A percentile compares a stretch with the other conserved stretches of the same genome.
Evolutionary conservation across 352 stramenopile species (phyloP).

Genomic region (Pythium utonaiense): DNA sequence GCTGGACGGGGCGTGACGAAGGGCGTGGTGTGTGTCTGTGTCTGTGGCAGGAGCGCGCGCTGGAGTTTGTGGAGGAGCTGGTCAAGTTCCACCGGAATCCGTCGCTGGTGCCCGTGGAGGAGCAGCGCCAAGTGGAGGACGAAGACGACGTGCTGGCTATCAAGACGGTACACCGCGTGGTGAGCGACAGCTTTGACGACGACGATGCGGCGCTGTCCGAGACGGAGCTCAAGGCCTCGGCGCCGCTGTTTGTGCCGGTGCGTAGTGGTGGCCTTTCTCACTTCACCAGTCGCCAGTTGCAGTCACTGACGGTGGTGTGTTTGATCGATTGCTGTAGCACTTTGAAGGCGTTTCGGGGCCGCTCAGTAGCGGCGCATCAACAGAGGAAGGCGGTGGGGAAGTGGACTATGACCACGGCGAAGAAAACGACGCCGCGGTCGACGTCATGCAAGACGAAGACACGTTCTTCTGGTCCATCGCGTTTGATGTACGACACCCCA

Average conservation of each 20-base stretch:
- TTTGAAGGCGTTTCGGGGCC: slow-evolving; percentile 14
- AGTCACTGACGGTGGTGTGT: too few relatives aligned
- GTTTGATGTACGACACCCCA: slow-evolving; percentile 52
- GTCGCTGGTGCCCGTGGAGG: slow-evolving; percentile 45
- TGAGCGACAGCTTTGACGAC: slow-evolving; percentile 14
- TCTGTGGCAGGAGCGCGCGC: slow-evolving; percentile 40
- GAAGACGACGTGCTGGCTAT: slow-evolving; percentile 13
- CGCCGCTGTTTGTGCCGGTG: slow-evolving; percentile 64
- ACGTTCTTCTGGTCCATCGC: slow-evolving; percentile 85
- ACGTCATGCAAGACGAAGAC: slow-evolving; percentile 64
- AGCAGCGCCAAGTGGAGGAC: slow-evolving; percentile 25
- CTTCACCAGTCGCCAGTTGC: background rate
- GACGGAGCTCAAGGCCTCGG: slow-evolving; percentile 68
- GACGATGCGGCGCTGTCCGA: slow-evolving; percentile 12
- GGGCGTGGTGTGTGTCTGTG: too few relatives aligned
- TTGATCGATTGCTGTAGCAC: too few relatives aligned
- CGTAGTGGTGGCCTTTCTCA: background rate
- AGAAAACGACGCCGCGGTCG: slow-evolving; percentile 18
- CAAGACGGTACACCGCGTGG: background rate
- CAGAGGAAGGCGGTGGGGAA: slow-evolving; percentile 13
- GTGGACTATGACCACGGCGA: slow-evolving; percentile 12
- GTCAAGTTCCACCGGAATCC: slow-evolving; percentile 54
- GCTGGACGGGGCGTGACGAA: too few relatives aligned
- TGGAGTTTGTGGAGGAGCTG: slow-evolving; percentile 71
- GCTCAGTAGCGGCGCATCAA: slow-evolving; percentile 20